Evolutionary conservation across 768 basidiomycete species (phyloP).

Genomic region (Grammothele lineata): DNA sequence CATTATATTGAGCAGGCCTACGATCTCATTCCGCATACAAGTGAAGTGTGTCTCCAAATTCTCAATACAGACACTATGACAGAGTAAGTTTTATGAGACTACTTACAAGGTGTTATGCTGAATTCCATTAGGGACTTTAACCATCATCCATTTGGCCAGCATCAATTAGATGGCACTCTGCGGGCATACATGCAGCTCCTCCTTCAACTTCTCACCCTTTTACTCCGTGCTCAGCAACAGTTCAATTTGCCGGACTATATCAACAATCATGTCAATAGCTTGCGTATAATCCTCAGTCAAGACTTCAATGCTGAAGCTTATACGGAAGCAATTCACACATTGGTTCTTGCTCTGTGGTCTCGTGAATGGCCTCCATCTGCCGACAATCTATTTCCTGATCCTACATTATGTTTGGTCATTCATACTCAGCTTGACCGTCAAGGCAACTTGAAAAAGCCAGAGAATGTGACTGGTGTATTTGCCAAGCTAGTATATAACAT

Average conservation of each 20-base stretch:
- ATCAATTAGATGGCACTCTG: slow-evolving; percentile 1
- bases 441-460: slow-evolving; percentile 2
- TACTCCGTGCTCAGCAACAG: not conserved
- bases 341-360: slow-evolving; percentile 2
- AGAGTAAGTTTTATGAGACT: not conserved
- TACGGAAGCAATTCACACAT: not conserved
- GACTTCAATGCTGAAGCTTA: not conserved
- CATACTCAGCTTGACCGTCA: slow-evolving; percentile 1
- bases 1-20: not conserved
- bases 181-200: not conserved
- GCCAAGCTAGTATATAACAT: slow-evolving; percentile 4
- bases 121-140: not conserved
- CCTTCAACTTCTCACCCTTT: not conserved
- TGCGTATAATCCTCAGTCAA: too few species aligned
- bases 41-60: slow-evolving; percentile 1
- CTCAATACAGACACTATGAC: slow-evolving; percentile 3
- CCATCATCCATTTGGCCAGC: slow-evolving; percentile 2
- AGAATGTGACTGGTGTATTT: slow-evolving; percentile 3
- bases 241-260: not conserved
- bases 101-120: not conserved
- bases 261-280: too few species aligned
- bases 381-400: slow-evolving; percentile 1
- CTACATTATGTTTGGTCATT: slow-evolving; percentile 1
- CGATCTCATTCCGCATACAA: not conserved
- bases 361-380: not conserved